Conservation (phyloP, 495 filamentous ascomycete genomes). For the Penicillium bialowiezense region DNA sequence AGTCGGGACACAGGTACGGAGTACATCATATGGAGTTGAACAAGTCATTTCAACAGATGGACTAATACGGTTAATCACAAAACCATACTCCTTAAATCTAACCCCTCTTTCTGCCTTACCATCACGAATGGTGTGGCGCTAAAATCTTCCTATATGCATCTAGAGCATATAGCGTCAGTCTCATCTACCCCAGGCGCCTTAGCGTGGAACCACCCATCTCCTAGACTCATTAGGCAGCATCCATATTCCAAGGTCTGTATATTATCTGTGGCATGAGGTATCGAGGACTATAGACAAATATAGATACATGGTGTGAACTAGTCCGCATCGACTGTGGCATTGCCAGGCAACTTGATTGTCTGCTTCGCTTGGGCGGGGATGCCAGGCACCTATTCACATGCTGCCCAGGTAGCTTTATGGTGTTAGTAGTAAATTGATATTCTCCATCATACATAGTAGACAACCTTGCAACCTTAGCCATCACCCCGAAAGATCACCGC, state of each 20-base stretch:
- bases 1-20: too few relatives aligned
- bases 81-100: too few relatives aligned
- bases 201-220: not conserved
- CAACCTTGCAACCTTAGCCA: too few relatives aligned
- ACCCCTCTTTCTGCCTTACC: too few relatives aligned
- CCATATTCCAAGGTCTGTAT: too few relatives aligned
- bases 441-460: too few relatives aligned
- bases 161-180: not conserved
- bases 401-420: too few relatives aligned
- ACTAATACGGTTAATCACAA: too few relatives aligned
- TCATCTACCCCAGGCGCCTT: not conserved
- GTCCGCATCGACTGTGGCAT: not conserved
- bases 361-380: not conserved
- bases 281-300: not conserved
- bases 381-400: not conserved
- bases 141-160: not conserved
- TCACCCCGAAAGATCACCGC: not conserved
- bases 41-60: not conserved
- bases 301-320: not conserved
- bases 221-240: not conserved
- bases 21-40: too few relatives aligned
- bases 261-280: not conserved
- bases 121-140: not conserved
- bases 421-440: too few relatives aligned
- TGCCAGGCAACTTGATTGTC: not conserved